Conservation (phyloP, 2,329 filamentous ascomycete species). For the Alternaria conjuncta region DNA sequence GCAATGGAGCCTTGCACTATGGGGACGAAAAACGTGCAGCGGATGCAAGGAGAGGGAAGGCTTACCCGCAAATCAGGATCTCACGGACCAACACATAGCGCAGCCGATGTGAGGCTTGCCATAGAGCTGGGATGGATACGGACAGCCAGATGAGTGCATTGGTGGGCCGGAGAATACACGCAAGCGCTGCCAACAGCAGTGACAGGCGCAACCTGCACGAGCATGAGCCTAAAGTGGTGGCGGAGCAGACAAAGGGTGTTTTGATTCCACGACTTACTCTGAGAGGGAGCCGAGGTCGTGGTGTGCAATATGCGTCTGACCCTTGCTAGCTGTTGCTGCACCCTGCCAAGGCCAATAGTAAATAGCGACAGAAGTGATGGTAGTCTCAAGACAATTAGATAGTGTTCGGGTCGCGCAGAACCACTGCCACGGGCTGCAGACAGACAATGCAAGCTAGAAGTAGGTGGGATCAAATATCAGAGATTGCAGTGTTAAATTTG, state of each 20-base stretch:
- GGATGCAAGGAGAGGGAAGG: constrained; percentile 18
- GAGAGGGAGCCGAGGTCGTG: constrained; percentile 34
- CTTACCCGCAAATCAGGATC: constrained; percentile 64
- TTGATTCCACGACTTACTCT: constrained; percentile 32
- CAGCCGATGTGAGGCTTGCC: constrained; percentile 52
- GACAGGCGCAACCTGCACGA: constrained; percentile 57
- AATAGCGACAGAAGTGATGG: constrained; percentile 79
- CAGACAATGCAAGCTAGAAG: constrained; percentile 70
- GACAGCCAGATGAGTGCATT: constrained; percentile 85
- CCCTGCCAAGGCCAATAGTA: constrained; percentile 84
- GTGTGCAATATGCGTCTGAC: constrained; percentile 42
- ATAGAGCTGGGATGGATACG: constrained; percentile 64
- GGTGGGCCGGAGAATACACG: constrained; percentile 86
- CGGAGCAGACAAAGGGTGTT: constrained; percentile 4
- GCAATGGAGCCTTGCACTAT: constrained; percentile 3
- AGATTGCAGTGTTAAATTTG: constrained; percentile 19
- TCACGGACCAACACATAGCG: constrained; percentile 67
- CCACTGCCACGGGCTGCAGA: constrained; percentile 92
- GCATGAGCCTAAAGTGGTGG: constrained; percentile 27
- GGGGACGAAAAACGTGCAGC: constrained; percentile 16
- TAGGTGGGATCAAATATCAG: constrained; percentile 28
- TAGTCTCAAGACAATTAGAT: constrained; percentile 93
- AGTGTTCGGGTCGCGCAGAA: constrained; percentile 93
- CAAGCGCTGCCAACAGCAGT: constrained; percentile 77
- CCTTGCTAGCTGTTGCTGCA: constrained; percentile 19